Conservation (phyloP, 1,139 yeast genomes). For the Hyphopichia khmerensis region DNA sequence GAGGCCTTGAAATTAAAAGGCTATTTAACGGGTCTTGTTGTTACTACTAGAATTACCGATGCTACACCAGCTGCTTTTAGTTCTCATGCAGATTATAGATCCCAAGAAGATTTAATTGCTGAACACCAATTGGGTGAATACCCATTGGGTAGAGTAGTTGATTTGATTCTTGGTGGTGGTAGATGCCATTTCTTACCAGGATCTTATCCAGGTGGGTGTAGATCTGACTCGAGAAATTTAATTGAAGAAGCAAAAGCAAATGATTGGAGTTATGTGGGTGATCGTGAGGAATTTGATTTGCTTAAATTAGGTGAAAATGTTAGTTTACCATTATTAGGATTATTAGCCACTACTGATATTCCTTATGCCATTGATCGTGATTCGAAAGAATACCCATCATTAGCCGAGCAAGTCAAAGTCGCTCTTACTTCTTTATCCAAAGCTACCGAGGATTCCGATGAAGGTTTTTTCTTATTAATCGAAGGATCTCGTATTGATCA, state of each 20-base stretch:
- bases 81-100: slow-evolving; percentile 69
- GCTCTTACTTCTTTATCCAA: slow-evolving; percentile 65
- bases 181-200: slow-evolving; percentile 68
- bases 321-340: slow-evolving; percentile 66
- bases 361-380: slow-evolving; percentile 81
- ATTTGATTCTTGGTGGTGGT: slow-evolving; percentile 87
- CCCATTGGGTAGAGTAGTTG: slow-evolving; percentile 75
- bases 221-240: slow-evolving; percentile 64
- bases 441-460: slow-evolving; percentile 65
- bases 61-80: slow-evolving; percentile 92
- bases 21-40: slow-evolving; percentile 79
- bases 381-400: slow-evolving; percentile 58
- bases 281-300: slow-evolving; percentile 54
- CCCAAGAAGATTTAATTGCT: slow-evolving; percentile 81
- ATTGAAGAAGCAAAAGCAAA: slow-evolving; percentile 54
- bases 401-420: slow-evolving; percentile 69
- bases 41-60: slow-evolving; percentile 73
- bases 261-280: slow-evolving; percentile 63
- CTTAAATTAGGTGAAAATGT: slow-evolving; percentile 57
- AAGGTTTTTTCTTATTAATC: slow-evolving; percentile 77
- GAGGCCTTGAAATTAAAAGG: slow-evolving; percentile 83
- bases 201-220: slow-evolving; percentile 51
- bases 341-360: slow-evolving; percentile 69
- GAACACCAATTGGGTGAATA: slow-evolving; percentile 78
- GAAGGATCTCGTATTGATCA: slow-evolving; percentile 92